These are phyloP conservation scores for Globisporangium orthogonon DNA, from an alignment of 352 stramenopile genomes.

Conservation along the genomic window DNA sequence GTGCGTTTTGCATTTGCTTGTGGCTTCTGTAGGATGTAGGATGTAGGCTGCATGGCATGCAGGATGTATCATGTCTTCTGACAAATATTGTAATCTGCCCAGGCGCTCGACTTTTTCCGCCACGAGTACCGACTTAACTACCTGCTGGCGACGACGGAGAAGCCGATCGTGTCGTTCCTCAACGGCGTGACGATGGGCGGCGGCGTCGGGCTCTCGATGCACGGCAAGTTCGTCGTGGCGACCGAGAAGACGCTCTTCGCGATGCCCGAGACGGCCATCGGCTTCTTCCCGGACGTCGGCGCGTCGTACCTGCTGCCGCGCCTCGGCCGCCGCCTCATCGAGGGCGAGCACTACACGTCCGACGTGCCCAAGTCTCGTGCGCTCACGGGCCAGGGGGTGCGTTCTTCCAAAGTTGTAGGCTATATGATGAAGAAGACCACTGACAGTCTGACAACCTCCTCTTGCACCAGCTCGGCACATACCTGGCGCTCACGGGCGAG, in stretches of 20 bases:
- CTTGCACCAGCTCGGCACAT: slow-evolving; percentile 76
- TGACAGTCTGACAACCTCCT: no score
- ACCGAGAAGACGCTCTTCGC: slow-evolving; percentile 97
- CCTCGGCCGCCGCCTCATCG: slow-evolving; percentile 60
- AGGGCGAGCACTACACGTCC: slow-evolving; percentile 65
- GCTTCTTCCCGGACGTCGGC: slow-evolving; percentile 97
- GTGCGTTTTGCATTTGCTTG: slow-evolving; percentile 6
- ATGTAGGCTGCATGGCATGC: no score
- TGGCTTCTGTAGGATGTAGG: no score
- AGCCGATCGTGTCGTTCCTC: slow-evolving; percentile 91
- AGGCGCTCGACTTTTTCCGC: slow-evolving; percentile 90
- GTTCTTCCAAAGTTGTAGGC: slow-evolving; percentile 6
- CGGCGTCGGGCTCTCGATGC: slow-evolving; percentile 95
- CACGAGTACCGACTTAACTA: slow-evolving; percentile 95
- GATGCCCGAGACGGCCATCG: slow-evolving; percentile 99
- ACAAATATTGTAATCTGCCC: background rate
- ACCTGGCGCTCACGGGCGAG: slow-evolving; percentile 93
- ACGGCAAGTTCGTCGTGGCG: slow-evolving; percentile 95
- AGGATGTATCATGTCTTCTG: no score
- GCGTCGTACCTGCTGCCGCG: slow-evolving; percentile 90
- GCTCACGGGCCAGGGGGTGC: slow-evolving; percentile 65
- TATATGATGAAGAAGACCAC: background rate
- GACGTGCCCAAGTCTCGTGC: slow-evolving; percentile 67
- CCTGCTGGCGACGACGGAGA: slow-evolving; percentile 78
- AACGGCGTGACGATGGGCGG: slow-evolving; percentile 99